These are phyloP conservation scores for Saccharomycopsis fibuligera DNA, from an alignment of 805 yeast species.

Conservation along the genomic window DNA sequence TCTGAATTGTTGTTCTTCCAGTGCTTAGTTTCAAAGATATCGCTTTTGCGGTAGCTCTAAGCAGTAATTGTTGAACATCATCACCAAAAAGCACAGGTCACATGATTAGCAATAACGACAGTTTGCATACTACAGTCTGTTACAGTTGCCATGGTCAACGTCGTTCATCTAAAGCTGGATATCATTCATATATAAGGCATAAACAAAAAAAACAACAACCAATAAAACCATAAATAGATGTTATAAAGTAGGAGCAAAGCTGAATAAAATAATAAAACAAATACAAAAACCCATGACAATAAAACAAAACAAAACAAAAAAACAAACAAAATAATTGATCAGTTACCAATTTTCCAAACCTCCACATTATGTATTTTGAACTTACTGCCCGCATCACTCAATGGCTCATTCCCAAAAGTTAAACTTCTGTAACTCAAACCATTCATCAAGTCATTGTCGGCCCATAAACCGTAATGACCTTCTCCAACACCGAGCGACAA, in stretches of 20 bases:
- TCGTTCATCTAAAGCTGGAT: too few species aligned
- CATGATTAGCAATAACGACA: too few species aligned
- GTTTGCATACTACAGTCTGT: too few species aligned
- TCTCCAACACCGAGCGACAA: slow-evolving; percentile 87
- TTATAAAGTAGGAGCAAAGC: background rate
- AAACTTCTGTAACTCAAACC: slow-evolving; percentile 77
- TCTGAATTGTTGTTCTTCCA: too few species aligned
- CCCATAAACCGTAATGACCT: slow-evolving; percentile 89
- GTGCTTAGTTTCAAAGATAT: too few species aligned
- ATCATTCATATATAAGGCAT: background rate
- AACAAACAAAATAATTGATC: background rate
- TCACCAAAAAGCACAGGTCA: too few species aligned
- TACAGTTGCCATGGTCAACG: too few species aligned
- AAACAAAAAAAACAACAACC: background rate
- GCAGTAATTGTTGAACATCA: too few species aligned
- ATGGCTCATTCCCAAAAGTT: slow-evolving; percentile 85
- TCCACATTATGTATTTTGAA: slow-evolving; percentile 35
- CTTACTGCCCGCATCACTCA: slow-evolving; percentile 52
- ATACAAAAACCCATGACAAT: too few species aligned
- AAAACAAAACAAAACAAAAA: background rate
- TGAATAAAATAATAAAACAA: background rate
- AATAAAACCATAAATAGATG: background rate
- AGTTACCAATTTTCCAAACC: slow-evolving; percentile 19
- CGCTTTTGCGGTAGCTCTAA: too few species aligned
- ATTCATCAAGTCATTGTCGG: slow-evolving; percentile 61